These are phyloP conservation scores for Dryas alaskensis DNA, from an alignment of 306 rosid genomes.

Conservation along the genomic window DNA sequence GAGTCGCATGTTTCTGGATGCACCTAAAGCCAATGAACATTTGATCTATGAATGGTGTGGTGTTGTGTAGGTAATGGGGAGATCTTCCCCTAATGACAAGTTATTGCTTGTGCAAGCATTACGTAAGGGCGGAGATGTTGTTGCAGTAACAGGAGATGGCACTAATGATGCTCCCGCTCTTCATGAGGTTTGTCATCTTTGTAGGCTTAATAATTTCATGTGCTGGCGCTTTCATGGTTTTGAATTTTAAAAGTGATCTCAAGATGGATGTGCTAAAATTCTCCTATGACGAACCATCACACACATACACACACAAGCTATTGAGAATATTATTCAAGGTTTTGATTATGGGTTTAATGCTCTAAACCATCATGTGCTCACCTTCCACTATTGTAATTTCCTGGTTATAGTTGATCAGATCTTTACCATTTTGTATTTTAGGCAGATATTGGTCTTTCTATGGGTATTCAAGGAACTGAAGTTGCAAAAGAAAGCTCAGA, in stretches of 20 bases:
- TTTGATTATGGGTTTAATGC: not conserved
- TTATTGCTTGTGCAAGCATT: slow-evolving; percentile 96
- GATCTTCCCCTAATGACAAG: slow-evolving; percentile 99
- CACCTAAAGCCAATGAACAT: not conserved
- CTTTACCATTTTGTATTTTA: slow-evolving; percentile 53
- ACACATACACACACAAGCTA: too few relatives aligned
- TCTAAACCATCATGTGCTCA: slow-evolving; percentile 1
- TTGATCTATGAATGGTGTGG: slow-evolving; percentile 12
- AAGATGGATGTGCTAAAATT: not conserved
- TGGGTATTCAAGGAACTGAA: slow-evolving; percentile 99
- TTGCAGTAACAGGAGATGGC: slow-evolving; percentile 99
- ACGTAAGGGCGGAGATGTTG: slow-evolving; percentile 88
- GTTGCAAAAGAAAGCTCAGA: slow-evolving; percentile 99
- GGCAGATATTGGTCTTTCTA: slow-evolving; percentile 99
- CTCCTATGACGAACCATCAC: not conserved
- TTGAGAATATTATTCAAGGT: not conserved
- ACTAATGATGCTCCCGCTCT: slow-evolving; percentile 99
- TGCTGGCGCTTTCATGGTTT: not conserved
- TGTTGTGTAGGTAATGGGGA: slow-evolving; percentile 78
- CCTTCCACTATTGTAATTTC: not conserved
- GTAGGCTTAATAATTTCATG: slow-evolving; percentile 11
- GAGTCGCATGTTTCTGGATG: not conserved
- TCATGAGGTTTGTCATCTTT: slow-evolving; percentile 74
- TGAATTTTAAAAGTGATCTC: not conserved
- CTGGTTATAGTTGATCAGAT: slow-evolving; percentile 34